Conservation (phyloP, 352 stramenopile species). For the Phytophthora syringae region DNA sequence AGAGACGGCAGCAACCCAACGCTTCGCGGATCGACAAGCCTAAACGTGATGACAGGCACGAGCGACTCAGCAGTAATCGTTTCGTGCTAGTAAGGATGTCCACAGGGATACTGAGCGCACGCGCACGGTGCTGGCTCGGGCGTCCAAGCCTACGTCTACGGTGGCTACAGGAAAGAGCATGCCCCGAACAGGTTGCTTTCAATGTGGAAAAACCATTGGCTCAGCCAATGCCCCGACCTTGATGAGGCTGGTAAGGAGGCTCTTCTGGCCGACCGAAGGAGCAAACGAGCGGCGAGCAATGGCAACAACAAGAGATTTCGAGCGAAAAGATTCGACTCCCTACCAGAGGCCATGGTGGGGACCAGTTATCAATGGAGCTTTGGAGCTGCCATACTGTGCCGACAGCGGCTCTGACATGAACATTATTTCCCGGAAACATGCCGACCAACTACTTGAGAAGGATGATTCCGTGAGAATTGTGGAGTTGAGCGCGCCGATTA, state of each 20-base stretch:
- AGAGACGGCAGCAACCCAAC: not conserved
- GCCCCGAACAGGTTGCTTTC: constrained; percentile 10
- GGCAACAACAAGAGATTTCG: not conserved
- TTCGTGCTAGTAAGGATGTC: not conserved
- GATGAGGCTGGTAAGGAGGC: constrained; percentile 12
- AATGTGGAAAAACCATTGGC: constrained; percentile 25
- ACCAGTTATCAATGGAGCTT: constrained; percentile 1
- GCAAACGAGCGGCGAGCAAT: not conserved
- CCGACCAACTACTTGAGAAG: not conserved
- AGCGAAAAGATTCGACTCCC: not conserved
- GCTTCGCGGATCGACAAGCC: not conserved
- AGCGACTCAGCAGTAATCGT: not conserved
- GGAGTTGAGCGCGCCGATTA: not conserved
- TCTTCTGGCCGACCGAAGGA: not conserved
- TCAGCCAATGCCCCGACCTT: constrained; percentile 16
- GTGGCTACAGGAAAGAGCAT: constrained; percentile 1
- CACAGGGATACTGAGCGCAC: too few relatives aligned
- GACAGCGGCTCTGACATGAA: constrained; percentile 32
- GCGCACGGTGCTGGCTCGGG: too few relatives aligned
- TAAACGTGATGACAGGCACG: not conserved
- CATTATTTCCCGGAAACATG: constrained; percentile 10
- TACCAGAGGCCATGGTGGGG: not conserved
- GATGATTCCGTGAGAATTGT: not conserved
- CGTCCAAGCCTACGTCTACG: too few relatives aligned
- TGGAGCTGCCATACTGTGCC: constrained; percentile 7